Conservation (phyloP, 768 basidiomycete species). For the Cystobasidium ongulense region DNA sequence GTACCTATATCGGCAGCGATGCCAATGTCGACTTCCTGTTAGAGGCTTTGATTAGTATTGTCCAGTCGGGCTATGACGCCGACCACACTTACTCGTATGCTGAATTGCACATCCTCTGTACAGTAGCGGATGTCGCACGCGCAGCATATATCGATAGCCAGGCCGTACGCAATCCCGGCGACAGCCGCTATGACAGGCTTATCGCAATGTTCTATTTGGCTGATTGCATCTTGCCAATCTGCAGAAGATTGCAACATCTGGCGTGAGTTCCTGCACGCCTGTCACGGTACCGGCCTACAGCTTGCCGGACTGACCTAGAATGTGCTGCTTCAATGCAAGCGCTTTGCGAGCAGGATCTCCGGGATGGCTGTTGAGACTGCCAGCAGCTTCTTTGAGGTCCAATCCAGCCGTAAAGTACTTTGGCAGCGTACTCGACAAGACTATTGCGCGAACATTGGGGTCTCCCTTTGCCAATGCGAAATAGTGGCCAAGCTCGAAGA, state of each 20-base stretch:
- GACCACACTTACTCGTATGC: conserved; percentile 49
- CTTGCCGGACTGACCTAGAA: conserved; percentile 47
- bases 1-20: conserved; percentile 82
- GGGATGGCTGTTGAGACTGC: conserved; percentile 8
- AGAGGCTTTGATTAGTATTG: conserved; percentile 65
- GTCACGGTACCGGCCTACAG: conserved; percentile 41
- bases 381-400: conserved; percentile 54
- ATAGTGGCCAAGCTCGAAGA: conserved; percentile 59
- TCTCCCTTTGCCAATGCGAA: conserved; percentile 53
- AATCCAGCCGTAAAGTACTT: conserved; percentile 77
- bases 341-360: conserved; percentile 55
- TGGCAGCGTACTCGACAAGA: conserved; percentile 61
- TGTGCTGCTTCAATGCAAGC: conserved; percentile 37
- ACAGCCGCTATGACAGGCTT: conserved; percentile 78
- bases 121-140: conserved; percentile 70
- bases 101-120: conserved; percentile 50
- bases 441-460: conserved; percentile 58
- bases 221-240: conserved; percentile 64
- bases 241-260: background rate
- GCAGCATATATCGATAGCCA: conserved; percentile 64
- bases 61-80: conserved; percentile 63
- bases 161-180: conserved; percentile 65
- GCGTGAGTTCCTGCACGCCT: conserved; percentile 30
- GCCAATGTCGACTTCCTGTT: conserved; percentile 73
- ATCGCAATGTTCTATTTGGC: conserved; percentile 58